phyloP scores from a whole-genome alignment of 306 rosid genomes.

The Medicago ruthenica region DNA sequence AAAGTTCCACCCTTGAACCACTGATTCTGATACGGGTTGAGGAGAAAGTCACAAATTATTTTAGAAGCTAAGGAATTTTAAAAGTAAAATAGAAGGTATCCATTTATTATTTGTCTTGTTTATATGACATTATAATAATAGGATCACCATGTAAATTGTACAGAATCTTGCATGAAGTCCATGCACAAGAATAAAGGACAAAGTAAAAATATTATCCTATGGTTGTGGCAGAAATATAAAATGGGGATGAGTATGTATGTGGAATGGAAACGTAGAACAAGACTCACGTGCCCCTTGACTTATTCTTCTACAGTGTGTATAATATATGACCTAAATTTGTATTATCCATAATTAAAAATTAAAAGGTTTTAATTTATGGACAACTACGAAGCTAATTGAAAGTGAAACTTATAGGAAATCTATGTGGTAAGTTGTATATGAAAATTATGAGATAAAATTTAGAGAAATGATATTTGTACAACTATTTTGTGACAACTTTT shows the following conservation, averaged over 20 bases:
- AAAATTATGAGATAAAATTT: not conserved
- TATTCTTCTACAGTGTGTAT: not conserved
- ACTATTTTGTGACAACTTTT: no score
- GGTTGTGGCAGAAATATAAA: not conserved
- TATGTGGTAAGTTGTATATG: not conserved
- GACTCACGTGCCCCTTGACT: constrained; percentile 10
- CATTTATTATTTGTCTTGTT: no score
- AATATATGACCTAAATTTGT: not conserved
- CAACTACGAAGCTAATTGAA: not conserved
- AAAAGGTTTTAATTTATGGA: not conserved
- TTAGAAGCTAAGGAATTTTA: not conserved
- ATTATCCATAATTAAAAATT: not conserved
- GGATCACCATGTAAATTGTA: not conserved
- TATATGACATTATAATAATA: not conserved
- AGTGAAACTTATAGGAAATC: not conserved
- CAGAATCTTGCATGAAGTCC: not conserved
- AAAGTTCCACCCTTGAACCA: not conserved
- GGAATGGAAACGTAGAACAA: not conserved
- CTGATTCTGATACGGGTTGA: not conserved
- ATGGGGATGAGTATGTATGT: not conserved
- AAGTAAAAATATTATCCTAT: not conserved
- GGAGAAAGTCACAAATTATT: not conserved
- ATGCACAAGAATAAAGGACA: not conserved
- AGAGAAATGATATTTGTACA: no score
- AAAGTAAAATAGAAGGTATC: no score